A percentile compares a stretch with the other conserved stretches of the same genome.
phyloP scores from a whole-genome alignment of 192 early-diverging fungal genomes.

The Coemansia sp. region DNA sequence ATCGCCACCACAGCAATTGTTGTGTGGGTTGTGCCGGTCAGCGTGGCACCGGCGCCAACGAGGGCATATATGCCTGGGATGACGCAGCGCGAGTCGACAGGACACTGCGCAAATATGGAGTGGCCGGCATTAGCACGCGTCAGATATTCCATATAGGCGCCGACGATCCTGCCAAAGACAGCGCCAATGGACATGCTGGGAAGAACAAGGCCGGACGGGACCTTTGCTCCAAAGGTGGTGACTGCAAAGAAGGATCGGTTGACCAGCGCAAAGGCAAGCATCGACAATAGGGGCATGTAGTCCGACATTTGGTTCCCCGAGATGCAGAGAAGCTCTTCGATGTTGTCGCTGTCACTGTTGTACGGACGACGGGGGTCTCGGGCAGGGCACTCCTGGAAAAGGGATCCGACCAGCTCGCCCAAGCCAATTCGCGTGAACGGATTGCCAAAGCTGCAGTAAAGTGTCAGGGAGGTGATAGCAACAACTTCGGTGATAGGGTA shows the following conservation, averaged over 20 bases:
- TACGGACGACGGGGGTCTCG: conserved; percentile 10
- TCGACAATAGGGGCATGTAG: conserved; percentile 42
- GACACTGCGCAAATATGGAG: conserved; percentile 55
- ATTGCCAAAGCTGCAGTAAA: conserved; percentile 75
- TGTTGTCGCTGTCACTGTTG: conserved; percentile 51
- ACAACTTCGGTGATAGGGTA: conserved; percentile 79
- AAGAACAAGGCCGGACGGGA: conserved; percentile 59
- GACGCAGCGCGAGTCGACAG: conserved; percentile 57
- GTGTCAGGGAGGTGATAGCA: conserved; percentile 70
- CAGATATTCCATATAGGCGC: conserved; percentile 52
- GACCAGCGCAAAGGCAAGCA: conserved; percentile 54
- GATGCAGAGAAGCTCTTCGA: conserved; percentile 69
- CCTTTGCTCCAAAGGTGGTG: conserved; percentile 58
- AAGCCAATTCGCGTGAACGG: conserved; percentile 84
- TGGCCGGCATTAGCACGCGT: conserved; percentile 35
- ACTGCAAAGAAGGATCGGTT: conserved; percentile 55
- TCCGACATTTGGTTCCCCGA: conserved; percentile 45
- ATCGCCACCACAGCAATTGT: conserved; percentile 68
- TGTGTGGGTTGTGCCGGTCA: conserved; percentile 63
- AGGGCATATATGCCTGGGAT: conserved; percentile 73
- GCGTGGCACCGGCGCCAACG: conserved; percentile 59
- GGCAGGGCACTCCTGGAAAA: conserved; percentile 87
- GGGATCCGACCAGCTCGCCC: conserved; percentile 80
- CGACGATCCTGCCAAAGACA: conserved; percentile 51
- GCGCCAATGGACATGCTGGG: conserved; percentile 63